Evolutionary conservation across 495 filamentous ascomycete genomes (phyloP), one percentile per base, ranked within the genome.

Genomic region (Apodospora peruviana): DNA sequence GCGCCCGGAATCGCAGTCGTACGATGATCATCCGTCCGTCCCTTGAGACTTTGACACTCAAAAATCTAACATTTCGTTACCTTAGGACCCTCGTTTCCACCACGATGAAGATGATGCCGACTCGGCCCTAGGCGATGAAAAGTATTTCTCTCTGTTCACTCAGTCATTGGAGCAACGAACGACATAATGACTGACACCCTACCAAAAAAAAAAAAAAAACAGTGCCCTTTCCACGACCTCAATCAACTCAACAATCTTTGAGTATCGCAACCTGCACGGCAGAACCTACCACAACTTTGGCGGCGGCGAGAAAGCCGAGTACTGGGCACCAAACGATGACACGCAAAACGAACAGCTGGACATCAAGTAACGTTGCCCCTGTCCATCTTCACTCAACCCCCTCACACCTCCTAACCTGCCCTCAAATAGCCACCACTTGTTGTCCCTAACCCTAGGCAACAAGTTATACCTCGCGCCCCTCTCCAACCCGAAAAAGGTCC

Each of bases 381-480:
- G n/a, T n/a, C n/a, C n/a, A 32, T 32, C 27, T 32, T 32, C 27
- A 32, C 7, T 32, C 27, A 32, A 14, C 14, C 14, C 27, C 14
- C 27, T 32, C 14, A 7, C 14, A 7, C 7, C 7, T 32, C 7
- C 14, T 32, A 7, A 32, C 14, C 27, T 32, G 27, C 27, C 27
- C 7, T 32, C 7, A 7, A 14, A 32, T 32, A 32, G 27, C 27
- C 27, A 32, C 27, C 27, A 32, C 27, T 7, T 32, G 27, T 7
- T 32, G 27, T 32, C 7, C 27, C 27, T 32, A 7, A 14, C 14
- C 7, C 27, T 7, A 7, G 27, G 14, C 27, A 32, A 32, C 14
- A 68, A 68, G 39, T 50, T 83, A 2, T 76, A 71, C 56, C 62
- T 79, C 43, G 73, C 79, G 0, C 79, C 81, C 10, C 56, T 82